Evolutionary conservation across 768 basidiomycete species (phyloP), one percentile per base, ranked within the genome.

Genomic region (Boletus vermiculosoides): DNA sequence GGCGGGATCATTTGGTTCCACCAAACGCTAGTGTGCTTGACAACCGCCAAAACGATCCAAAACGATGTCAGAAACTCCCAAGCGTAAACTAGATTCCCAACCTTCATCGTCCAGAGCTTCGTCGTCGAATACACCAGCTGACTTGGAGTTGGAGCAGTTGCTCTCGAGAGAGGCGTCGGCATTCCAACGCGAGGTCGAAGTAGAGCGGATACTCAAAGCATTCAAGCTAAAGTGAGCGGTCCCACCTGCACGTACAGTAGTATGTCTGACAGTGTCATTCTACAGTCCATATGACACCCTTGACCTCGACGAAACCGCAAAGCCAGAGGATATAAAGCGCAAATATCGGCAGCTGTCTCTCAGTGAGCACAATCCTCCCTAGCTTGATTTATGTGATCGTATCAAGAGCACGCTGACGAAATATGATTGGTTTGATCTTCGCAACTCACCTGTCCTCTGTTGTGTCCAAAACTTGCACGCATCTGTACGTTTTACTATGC

Each of bases 251-350:
- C n/a, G 7, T 41, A 22, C 15, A 7, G 37, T 13, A 10, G 10
- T 10, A 47, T 30, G 30, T 41, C 55, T 57, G 39, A 67, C 36
- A 25, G 5, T 5, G 13, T 3, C 20, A 5, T 30, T 13, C 36
- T n/a, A 34, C 34, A 96, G 94, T 71, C 92, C 97, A 39, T 99
- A 98, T 73, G 96, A 98, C 70, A 87, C 95, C 55, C 77, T 99
- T 62, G 88, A 92, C 76, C 78, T 99, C 65, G 82, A 83, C 45
- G 81, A 85, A 64, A 76, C 77, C 50, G 86, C 80, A 18, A 85
- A 88, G 10, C 79, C 84, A 25, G 87, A 92, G 54, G 95, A 90
- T 31, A 83, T 98, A 68, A 97, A 97, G 80, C 91, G 84, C 76
- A 88, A 85, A 72, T 94, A 90, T 73, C 83, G 85, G 59, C 89